Evolutionary conservation across 169 alveolate genomes (phyloP).

Genomic region (Plasmodium vinckei): DNA sequence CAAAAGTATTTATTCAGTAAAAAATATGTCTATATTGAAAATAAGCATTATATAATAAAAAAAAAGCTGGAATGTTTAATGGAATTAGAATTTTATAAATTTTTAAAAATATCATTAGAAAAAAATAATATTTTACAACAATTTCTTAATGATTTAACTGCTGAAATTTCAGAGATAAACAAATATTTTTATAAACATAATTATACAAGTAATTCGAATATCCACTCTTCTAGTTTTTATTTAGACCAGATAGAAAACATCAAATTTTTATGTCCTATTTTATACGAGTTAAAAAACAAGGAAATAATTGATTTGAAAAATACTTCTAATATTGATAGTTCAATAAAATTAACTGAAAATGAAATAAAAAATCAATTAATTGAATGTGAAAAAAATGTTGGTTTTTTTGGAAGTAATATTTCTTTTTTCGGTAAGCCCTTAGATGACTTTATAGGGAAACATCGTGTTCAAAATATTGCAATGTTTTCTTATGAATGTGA

Average conservation of each 20-base stretch:
- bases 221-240: constrained; percentile 52
- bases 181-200: constrained; percentile 30
- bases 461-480: constrained; percentile 33
- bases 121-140: constrained; percentile 29
- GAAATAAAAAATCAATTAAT: constrained; percentile 8
- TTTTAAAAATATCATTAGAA: constrained; percentile 28
- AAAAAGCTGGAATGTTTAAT: constrained; percentile 49
- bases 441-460: constrained; percentile 61
- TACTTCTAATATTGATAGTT: constrained; percentile 31
- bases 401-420: constrained; percentile 49
- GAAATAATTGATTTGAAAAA: constrained; percentile 24
- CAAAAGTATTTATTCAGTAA: constrained; percentile 39
- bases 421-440: constrained; percentile 27
- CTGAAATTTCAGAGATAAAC: constrained; percentile 21
- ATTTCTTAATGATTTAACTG: constrained; percentile 41
- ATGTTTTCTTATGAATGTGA: constrained; percentile 76
- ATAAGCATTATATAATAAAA: constrained; percentile 50
- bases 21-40: constrained; percentile 33
- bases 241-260: constrained; percentile 34
- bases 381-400: constrained; percentile 46
- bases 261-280: constrained; percentile 38
- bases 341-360: constrained; percentile 21
- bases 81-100: constrained; percentile 40
- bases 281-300: constrained; percentile 22
- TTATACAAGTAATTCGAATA: constrained; percentile 59